A percentile compares a stretch with the other conserved stretches of the same genome.
phyloP scores from a whole-genome alignment of 2,329 filamentous ascomycete genomes.

The Apiospora pterosperma region DNA sequence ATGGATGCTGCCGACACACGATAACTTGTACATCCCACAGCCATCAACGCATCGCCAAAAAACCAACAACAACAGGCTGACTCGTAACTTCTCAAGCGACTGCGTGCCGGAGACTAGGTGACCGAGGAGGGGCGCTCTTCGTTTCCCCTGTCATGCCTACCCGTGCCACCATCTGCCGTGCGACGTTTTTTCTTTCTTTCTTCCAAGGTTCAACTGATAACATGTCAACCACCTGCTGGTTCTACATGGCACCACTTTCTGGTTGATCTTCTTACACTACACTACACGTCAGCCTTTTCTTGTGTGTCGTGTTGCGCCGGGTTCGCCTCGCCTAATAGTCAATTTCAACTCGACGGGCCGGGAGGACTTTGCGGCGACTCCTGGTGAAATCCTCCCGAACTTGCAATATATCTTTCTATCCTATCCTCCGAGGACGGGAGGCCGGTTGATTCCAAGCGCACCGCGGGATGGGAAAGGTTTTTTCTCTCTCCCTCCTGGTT shows the following conservation, averaged over 20 bases:
- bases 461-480: not conserved
- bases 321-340: not conserved
- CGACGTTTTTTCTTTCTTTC: not conserved
- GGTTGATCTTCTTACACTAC: not conserved
- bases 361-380: not conserved
- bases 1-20: no score
- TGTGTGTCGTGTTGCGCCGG: not conserved
- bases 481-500: not conserved
- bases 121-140: not conserved
- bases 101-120: not conserved
- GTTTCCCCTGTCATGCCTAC: not conserved
- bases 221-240: slow-evolving; percentile 3
- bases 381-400: not conserved
- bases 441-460: not conserved
- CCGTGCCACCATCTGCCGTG: not conserved
- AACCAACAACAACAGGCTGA: not conserved
- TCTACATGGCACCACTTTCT: not conserved
- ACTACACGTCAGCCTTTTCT: not conserved
- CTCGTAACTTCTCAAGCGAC: not conserved
- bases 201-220: not conserved
- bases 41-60: no score
- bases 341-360: slow-evolving; percentile 2
- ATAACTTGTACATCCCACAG: no score
- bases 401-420: not conserved
- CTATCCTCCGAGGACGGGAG: not conserved